A percentile compares a stretch with the other conserved stretches of the same genome.
Evolutionary conservation across 345 rosid genomes (phyloP).

Genomic region (Rhizophora mangle): DNA sequence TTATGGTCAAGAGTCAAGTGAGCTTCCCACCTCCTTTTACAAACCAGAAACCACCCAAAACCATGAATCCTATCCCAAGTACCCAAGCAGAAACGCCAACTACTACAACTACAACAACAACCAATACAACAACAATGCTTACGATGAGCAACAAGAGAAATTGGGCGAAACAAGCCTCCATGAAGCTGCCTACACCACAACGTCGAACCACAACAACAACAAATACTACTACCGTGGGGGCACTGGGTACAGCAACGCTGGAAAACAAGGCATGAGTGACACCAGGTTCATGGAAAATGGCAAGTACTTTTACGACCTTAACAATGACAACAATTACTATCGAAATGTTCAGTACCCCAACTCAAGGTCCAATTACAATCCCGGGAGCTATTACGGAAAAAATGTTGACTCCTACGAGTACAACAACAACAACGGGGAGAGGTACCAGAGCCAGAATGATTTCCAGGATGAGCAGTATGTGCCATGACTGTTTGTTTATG

Average conservation of each 20-base stretch:
- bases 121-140: conserved; percentile 9
- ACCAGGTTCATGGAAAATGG: conserved; percentile 23
- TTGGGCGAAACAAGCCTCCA: conserved; percentile 18
- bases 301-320: conserved; percentile 10
- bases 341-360: conserved; percentile 4
- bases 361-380: not conserved
- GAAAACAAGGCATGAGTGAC: conserved; percentile 32
- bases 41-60: conserved; percentile 17
- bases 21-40: conserved; percentile 19
- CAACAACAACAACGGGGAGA: conserved; percentile 1
- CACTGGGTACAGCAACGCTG: not conserved
- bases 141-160: conserved; percentile 6
- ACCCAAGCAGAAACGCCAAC: conserved; percentile 21
- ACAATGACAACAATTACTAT: not conserved
- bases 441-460: conserved; percentile 22
- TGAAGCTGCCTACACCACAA: conserved; percentile 9
- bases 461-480: conserved; percentile 10
- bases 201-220: not conserved
- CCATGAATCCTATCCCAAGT: conserved; percentile 30
- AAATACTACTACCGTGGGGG: conserved; percentile 3
- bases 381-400: not conserved
- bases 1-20: conserved; percentile 36
- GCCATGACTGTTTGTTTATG: conserved; percentile 4
- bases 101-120: conserved; percentile 16
- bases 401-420: not conserved